Base-by-base conservation (phyloP, 75 land plant species). In the Cunninghamia lanceolata region DNA sequence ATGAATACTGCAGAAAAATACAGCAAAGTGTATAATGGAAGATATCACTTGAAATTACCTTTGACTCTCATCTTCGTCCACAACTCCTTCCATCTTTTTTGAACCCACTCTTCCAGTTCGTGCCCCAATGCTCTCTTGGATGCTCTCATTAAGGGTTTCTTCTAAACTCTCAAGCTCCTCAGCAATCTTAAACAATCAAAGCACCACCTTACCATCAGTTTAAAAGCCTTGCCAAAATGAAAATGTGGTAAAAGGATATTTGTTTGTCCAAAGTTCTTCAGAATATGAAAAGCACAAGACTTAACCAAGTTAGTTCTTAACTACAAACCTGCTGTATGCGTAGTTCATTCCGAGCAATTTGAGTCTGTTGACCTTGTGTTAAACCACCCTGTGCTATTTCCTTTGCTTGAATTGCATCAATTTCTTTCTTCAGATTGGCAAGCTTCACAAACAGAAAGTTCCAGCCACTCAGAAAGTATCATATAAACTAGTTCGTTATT, bases 311-410 rank as follows among this genome's bases (percentile, higher is more conserved):
- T 32, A 39, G 38, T 30, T 34, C 30, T 34, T 10, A 17, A 84
- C 21, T 59, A 47, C 36, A 46, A 54, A 97, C 99, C 99, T 96
- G 97, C 43, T 95, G 86, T 45, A 93, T 96, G 59, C 97, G 94
- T 88, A 96, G 95, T 84, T 98, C 98, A 88, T 98, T 98, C 68
- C 99, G 89, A 84, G 99, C 99, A 89, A 95, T 92, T 85, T 98
- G 99, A 81, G 96, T 98, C 89, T 98, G 99, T 83, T 98, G 99
- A 21, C 99, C 99, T 88, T 98, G 99, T 59, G 99, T 98, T 77
- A 98, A 93, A 32, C 99, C 99, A 75, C 99, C 99, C 91, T 98
- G 99, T 83, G 94, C 70, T 83, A 95, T 94, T 88, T 98, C 99
- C 84, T 96, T 98, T 43, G 91, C 99, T 87, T 95, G 94, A 73